phyloP scores from a whole-genome alignment of 2,329 filamentous ascomycete species.

The Xylaria multiplex region DNA sequence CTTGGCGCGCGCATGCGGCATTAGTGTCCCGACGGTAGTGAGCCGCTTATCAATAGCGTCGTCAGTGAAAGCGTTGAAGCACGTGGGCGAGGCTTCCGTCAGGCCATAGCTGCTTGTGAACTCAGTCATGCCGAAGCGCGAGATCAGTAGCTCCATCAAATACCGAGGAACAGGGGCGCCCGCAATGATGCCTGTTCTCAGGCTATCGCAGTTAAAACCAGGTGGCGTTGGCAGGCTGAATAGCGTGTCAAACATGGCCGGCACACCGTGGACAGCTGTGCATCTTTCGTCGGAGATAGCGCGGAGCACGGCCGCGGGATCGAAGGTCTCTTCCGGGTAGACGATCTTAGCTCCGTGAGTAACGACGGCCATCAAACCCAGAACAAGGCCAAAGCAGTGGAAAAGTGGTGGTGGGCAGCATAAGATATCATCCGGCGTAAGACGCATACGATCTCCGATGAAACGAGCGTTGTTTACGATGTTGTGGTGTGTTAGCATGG shows the following conservation, averaged over 20 bases:
- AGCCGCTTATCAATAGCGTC: slow-evolving; percentile 74
- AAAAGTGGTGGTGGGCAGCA: slow-evolving; percentile 87
- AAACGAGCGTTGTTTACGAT: slow-evolving; percentile 74
- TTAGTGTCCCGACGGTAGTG: slow-evolving; percentile 77
- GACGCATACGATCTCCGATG: slow-evolving; percentile 78
- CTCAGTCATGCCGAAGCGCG: slow-evolving; percentile 78
- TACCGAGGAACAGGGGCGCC: slow-evolving; percentile 80
- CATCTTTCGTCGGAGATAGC: slow-evolving; percentile 74
- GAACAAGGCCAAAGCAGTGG: slow-evolving; percentile 85
- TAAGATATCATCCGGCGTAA: slow-evolving; percentile 72
- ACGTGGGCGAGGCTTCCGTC: slow-evolving; percentile 81
- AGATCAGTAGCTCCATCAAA: slow-evolving; percentile 77
- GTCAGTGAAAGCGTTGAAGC: slow-evolving; percentile 81
- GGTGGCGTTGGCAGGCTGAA: slow-evolving; percentile 57
- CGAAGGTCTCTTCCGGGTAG: slow-evolving; percentile 79
- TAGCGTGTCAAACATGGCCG: slow-evolving; percentile 82
- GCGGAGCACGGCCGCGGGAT: slow-evolving; percentile 71
- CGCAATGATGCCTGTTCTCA: slow-evolving; percentile 82
- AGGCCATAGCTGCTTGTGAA: slow-evolving; percentile 77
- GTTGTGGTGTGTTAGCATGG: slow-evolving; percentile 77
- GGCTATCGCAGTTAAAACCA: slow-evolving; percentile 58
- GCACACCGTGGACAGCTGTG: slow-evolving; percentile 82
- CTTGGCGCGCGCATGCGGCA: slow-evolving; percentile 81
- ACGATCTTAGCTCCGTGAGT: slow-evolving; percentile 81
- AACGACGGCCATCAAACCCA: slow-evolving; percentile 76